A percentile compares a stretch with the other conserved stretches of the same genome.
Evolutionary conservation across 2,329 filamentous ascomycete species (phyloP).

Genomic region (Tolypocladium cylindrosporum): DNA sequence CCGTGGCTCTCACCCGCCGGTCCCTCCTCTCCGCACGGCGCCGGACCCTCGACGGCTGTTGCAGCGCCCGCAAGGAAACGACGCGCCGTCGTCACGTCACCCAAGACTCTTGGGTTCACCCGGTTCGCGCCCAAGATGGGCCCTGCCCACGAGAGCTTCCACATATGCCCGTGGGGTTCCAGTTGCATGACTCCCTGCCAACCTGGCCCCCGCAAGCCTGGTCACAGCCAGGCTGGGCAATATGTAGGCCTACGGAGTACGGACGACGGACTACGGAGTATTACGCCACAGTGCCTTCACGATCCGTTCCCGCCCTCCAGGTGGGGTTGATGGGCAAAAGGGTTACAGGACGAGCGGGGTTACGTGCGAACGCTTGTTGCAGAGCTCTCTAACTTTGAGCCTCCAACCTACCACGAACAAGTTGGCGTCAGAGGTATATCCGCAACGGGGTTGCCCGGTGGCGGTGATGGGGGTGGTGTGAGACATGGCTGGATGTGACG

Average conservation of each 20-base stretch:
- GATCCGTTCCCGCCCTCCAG: not conserved
- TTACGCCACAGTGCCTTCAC: not conserved
- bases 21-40: not conserved
- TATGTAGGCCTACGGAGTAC: no score
- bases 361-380: not conserved
- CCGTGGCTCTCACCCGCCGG: not conserved
- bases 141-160: not conserved
- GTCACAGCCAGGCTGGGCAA: not conserved
- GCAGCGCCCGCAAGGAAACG: not conserved
- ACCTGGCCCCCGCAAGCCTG: not conserved
- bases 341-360: not conserved
- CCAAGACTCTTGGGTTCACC: not conserved
- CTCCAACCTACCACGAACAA: not conserved
- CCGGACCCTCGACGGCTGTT: not conserved
- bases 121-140: not conserved
- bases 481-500: not conserved
- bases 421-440: not conserved
- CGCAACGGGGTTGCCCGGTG: not conserved
- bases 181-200: not conserved
- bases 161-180: not conserved
- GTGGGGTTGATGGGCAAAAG: not conserved
- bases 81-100: not conserved
- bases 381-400: not conserved
- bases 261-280: no score
- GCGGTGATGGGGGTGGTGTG: not conserved